A percentile compares a stretch with the other conserved stretches of the same genome.
These are phyloP conservation scores for Trichomonascaceae sp. DNA, from an alignment of 1,139 yeast species.

Conservation along the genomic window DNA sequence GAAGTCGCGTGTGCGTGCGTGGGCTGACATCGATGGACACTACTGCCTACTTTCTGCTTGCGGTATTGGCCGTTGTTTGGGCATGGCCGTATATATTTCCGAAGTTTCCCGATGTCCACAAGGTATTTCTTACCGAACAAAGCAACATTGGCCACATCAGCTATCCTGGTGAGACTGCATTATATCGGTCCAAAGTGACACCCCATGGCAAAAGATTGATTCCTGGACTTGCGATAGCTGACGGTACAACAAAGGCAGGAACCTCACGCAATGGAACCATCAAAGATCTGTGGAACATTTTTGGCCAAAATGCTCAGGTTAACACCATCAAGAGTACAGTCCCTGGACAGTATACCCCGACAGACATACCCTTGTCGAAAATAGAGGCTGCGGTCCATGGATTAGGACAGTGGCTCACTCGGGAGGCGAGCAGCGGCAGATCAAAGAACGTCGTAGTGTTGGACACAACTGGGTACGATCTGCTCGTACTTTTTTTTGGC, in stretches of 20 bases:
- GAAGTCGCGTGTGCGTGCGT: too few species aligned
- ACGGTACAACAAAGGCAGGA: too few species aligned
- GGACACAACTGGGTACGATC: conserved; percentile 15
- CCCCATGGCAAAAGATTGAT: conserved; percentile 25
- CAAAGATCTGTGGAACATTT: too few species aligned
- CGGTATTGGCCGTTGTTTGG: conserved; percentile 11
- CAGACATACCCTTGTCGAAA: too few species aligned
- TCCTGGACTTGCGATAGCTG: conserved; percentile 44
- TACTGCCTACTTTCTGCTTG: conserved; percentile 13
- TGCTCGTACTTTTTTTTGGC: conserved; percentile 10
- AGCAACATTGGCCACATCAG: conserved; percentile 42
- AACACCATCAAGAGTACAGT: too few species aligned
- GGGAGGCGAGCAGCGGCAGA: neutral
- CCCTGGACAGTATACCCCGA: too few species aligned
- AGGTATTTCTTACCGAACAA: conserved; percentile 41
- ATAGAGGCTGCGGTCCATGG: too few species aligned
- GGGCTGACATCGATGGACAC: conserved; percentile 9
- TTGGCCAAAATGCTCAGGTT: too few species aligned
- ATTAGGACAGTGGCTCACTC: conserved; percentile 7
- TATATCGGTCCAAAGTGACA: conserved; percentile 48
- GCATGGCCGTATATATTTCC: conserved; percentile 17
- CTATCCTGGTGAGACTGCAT: conserved; percentile 41
- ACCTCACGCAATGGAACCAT: too few species aligned
- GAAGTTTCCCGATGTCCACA: conserved; percentile 37
- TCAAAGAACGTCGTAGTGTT: conserved; percentile 12